Base-by-base conservation (phyloP, 352 stramenopile species). In the Pythium phragmiticola region DNA sequence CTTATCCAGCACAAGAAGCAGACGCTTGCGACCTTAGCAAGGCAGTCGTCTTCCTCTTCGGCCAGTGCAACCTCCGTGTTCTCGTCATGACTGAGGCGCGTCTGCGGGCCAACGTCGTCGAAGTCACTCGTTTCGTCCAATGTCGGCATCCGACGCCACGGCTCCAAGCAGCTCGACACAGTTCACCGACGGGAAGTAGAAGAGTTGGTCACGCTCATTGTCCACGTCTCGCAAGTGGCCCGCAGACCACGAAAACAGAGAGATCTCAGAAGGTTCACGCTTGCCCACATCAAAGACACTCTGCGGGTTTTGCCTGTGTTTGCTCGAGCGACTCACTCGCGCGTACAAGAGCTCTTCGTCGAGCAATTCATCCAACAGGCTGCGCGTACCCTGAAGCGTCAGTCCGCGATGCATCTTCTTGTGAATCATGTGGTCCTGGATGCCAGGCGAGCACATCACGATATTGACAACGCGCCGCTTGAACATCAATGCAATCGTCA, bases 391-490 rank as follows among this genome's bases (percentile, higher is more conserved):
- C 72, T 93, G 87, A 0, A 95, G 63, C 33, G 79, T 84, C 36
- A 95, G 16, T 30, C 90, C 65, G 17, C 84, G 86, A 14, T 80
- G 78, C 79, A 92, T 89, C 50, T 91, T 91, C 28, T 68, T 70
- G 57, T 90, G 78, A 46, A 95, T 64, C 26, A 43, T 55, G 13
- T 42, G 55, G 57, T 95, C 84, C 47, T 70, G 66, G 57, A 95
- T 89, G 1, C 87, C 87, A 26, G 87, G 87, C 0, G 57, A 78
- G 45, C 75, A 89, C 74, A 91, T 86, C 17, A 93, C 70, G 34
- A 92, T 89, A 60, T 92, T 95, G 17, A 90, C 79, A 12, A 92
- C 70, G 65, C 90, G 86, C 26, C 81, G 77, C 65, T 95, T 95
- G 23, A 95, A 60, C 49, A 74, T 66, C 19, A 92, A 57, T 28